These are phyloP conservation scores for Rhododendron griersonianum DNA, from an alignment of 148 eudicot species.

Conservation along the genomic window DNA sequence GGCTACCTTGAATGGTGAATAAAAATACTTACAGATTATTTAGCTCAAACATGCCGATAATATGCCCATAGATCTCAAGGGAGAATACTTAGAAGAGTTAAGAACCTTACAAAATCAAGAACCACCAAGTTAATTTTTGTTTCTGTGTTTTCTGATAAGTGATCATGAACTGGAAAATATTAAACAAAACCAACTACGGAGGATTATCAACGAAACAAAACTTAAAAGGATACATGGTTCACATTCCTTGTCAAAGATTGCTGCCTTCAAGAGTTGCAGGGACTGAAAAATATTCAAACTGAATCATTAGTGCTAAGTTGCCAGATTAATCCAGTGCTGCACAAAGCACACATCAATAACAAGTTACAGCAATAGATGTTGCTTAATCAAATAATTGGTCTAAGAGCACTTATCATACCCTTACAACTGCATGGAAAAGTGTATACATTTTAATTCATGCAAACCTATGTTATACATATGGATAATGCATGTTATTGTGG, in stretches of 20 bases:
- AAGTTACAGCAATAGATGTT: not conserved
- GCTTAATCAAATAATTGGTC: not conserved
- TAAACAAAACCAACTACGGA: not conserved
- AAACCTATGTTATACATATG: not conserved
- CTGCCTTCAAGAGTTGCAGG: constrained; percentile 74
- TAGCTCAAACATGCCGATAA: constrained; percentile 96
- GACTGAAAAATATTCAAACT: constrained; percentile 50
- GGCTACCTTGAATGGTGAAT: not conserved
- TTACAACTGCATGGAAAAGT: not conserved
- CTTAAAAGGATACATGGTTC: constrained; percentile 77
- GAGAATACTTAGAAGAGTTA: constrained; percentile 73
- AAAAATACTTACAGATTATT: constrained; percentile 85
- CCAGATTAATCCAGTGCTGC: not conserved
- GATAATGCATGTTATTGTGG: not conserved
- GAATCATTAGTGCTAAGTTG: constrained; percentile 3
- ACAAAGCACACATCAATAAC: not conserved
- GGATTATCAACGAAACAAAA: constrained; percentile 3
- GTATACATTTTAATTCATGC: not conserved
- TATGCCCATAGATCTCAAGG: constrained; percentile 80
- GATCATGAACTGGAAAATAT: not conserved
- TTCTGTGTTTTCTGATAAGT: not conserved
- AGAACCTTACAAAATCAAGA: constrained; percentile 29
- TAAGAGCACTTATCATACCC: not conserved
- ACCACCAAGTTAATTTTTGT: not conserved
- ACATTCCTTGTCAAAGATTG: constrained; percentile 80